A percentile compares a stretch with the other conserved stretches of the same genome.
Conservation (phyloP, 176 grass and related monocot genomes). For the Aechmea fasciata region DNA sequence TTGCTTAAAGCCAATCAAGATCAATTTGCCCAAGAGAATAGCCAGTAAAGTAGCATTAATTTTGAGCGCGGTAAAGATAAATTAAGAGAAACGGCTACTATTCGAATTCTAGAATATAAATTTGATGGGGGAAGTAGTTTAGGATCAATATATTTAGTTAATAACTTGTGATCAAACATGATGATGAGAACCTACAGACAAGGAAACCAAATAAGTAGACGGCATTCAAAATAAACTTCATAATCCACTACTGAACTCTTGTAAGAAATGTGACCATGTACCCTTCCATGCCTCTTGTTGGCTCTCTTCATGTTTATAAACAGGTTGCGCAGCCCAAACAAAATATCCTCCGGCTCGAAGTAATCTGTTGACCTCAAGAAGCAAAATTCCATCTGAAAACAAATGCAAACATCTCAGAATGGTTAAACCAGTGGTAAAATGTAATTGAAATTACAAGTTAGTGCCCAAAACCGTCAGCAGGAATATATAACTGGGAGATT, state of each 20-base stretch:
- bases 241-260: not conserved
- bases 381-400: constrained; percentile 39
- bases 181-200: not conserved
- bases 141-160: not conserved
- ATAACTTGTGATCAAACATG: not conserved
- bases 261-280: not conserved
- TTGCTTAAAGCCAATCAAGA: not conserved
- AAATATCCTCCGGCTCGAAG: constrained; percentile 52
- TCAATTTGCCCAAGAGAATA: not conserved
- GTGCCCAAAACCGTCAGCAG: not conserved
- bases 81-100: not conserved
- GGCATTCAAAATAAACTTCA: not conserved
- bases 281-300: constrained; percentile 50
- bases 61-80: not conserved
- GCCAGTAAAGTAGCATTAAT: not conserved
- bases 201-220: not conserved
- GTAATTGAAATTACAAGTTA: constrained; percentile 5
- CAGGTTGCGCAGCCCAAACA: constrained; percentile 55
- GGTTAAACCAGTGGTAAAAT: not conserved
- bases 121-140: not conserved
- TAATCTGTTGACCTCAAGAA: constrained; percentile 49
- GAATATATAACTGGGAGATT: not conserved
- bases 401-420: not conserved
- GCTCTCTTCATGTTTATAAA: constrained; percentile 49
- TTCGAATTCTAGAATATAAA: not conserved